These are phyloP conservation scores for Apiospora malaysiana DNA, from an alignment of 2,329 filamentous ascomycete species.

Conservation along the genomic window DNA sequence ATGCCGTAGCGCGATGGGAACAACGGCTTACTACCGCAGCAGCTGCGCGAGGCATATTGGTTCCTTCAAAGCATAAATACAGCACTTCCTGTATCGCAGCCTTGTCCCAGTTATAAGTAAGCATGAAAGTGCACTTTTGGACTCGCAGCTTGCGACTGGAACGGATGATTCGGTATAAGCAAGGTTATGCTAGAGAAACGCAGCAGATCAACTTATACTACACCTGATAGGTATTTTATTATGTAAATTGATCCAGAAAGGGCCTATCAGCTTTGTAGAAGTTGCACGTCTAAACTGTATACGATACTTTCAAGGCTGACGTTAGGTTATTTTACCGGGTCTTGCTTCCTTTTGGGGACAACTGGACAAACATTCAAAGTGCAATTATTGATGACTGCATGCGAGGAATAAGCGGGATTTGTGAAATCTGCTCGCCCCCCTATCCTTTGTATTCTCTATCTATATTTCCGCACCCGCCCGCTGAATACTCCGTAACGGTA, in stretches of 20 bases:
- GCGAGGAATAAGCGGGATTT: neutral
- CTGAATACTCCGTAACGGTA: neutral
- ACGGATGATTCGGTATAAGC: neutral
- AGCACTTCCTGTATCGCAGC: no score
- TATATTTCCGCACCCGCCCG: neutral
- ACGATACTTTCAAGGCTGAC: neutral
- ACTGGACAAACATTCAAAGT: neutral
- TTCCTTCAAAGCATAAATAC: neutral
- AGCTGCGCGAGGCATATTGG: neutral
- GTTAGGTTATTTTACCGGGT: neutral
- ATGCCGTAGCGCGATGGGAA: neutral
- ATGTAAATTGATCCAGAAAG: neutral
- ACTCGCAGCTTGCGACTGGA: neutral
- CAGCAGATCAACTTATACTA: neutral
- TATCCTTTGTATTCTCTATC: neutral
- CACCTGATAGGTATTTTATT: neutral
- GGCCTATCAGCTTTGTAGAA: neutral
- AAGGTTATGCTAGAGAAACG: neutral
- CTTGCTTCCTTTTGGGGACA: neutral
- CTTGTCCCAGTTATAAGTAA: no score
- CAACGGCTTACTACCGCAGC: neutral
- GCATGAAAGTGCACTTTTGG: neutral
- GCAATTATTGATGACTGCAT: slow-evolving; percentile 11
- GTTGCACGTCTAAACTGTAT: no score
- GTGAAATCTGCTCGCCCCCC: no score